phyloP scores from a whole-genome alignment of 495 filamentous ascomycete species.

The Cladorrhinum samala region DNA sequence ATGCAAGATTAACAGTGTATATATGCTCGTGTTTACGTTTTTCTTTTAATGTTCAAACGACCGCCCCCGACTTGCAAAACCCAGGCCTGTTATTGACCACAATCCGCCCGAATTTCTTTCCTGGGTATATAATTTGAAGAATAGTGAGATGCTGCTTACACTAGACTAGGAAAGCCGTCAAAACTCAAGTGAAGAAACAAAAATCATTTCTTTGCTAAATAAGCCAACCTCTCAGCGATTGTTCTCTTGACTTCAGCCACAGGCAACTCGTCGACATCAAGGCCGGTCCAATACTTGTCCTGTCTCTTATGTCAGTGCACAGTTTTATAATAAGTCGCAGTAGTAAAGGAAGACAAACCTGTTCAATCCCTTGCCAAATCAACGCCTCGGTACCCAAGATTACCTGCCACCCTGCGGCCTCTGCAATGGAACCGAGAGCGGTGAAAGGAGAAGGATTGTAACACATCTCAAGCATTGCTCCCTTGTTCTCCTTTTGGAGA shows the following conservation, averaged over 20 bases:
- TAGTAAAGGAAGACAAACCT: conserved; percentile 25
- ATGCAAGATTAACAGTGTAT: too few relatives aligned
- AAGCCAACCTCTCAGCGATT: conserved; percentile 36
- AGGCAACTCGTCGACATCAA: conserved; percentile 47
- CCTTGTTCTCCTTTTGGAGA: conserved; percentile 47
- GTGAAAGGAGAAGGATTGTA: conserved; percentile 68
- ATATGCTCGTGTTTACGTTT: too few relatives aligned
- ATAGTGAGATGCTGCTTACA: too few relatives aligned
- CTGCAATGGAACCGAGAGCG: conserved; percentile 51
- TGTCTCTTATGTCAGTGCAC: background rate
- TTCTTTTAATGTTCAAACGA: too few relatives aligned
- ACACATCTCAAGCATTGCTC: conserved; percentile 72
- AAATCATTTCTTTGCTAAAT: conserved; percentile 9
- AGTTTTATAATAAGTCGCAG: background rate
- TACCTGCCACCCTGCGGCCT: conserved; percentile 58
- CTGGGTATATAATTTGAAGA: conserved; percentile 16
- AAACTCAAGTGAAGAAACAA: background rate
- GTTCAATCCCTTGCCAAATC: conserved; percentile 71
- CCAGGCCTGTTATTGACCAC: too few relatives aligned
- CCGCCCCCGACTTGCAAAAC: too few relatives aligned
- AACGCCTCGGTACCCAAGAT: conserved; percentile 65
- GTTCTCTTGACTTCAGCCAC: conserved; percentile 47
- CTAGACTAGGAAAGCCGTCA: background rate
- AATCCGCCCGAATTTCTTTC: too few relatives aligned
- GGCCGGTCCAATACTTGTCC: conserved; percentile 57